These are phyloP conservation scores for Aeschynomene evenia DNA, from an alignment of 306 rosid species.

Conservation along the genomic window DNA sequence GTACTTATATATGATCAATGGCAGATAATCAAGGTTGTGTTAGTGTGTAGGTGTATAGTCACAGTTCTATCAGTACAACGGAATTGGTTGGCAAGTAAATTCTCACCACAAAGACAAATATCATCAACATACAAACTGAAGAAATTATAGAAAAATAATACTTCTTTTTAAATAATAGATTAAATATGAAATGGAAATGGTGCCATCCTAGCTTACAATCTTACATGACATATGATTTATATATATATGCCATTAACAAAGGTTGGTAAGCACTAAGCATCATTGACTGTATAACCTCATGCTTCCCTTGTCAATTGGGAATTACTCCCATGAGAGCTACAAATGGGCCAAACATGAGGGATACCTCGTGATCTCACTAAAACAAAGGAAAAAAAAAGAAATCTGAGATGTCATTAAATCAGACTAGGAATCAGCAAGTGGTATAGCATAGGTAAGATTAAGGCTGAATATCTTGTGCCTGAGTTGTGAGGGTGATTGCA, in stretches of 20 bases:
- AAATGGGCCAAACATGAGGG: background rate
- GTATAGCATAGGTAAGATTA: background rate
- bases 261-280: background rate
- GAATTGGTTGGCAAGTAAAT: constrained; percentile 21
- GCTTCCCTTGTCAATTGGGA: background rate
- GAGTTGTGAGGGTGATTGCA: constrained; percentile 1
- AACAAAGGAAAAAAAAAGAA: no score
- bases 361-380: background rate
- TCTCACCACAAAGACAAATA: constrained; percentile 6
- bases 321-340: background rate
- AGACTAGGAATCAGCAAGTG: constrained; percentile 4
- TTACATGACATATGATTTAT: background rate
- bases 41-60: constrained; percentile 3
- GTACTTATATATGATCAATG: background rate
- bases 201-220: background rate
- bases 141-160: background rate
- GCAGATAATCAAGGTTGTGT: constrained; percentile 4
- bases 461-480: constrained; percentile 5
- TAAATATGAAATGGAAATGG: background rate
- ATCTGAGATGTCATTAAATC: background rate
- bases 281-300: background rate
- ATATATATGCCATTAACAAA: background rate
- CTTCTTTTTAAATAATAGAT: no score
- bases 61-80: background rate
- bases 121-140: constrained; percentile 11